Conservation (phyloP, 306 rosid species). For the Lotus japonicus region DNA sequence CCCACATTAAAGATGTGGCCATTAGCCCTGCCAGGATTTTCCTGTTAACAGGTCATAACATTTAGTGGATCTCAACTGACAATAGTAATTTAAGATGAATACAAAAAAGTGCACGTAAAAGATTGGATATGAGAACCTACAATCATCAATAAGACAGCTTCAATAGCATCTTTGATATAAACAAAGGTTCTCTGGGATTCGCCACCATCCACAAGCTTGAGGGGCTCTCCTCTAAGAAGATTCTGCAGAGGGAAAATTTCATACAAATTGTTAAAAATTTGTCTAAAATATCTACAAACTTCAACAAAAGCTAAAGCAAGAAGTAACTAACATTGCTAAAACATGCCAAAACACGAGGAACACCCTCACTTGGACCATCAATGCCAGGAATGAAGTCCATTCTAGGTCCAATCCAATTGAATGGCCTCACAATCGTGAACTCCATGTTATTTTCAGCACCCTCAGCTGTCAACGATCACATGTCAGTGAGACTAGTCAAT, state of each 20-base stretch:
- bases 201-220: constrained; percentile 98
- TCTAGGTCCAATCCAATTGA: constrained; percentile 97
- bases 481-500: background rate
- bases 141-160: constrained; percentile 92
- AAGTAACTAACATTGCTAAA: constrained; percentile 64
- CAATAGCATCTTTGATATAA: constrained; percentile 96
- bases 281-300: background rate
- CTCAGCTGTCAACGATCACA: constrained; percentile 56
- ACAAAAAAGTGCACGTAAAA: background rate
- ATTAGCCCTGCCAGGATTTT: constrained; percentile 90
- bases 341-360: constrained; percentile 96
- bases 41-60: constrained; percentile 42
- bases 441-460: constrained; percentile 95
- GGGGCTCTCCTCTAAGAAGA: constrained; percentile 90
- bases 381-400: constrained; percentile 99
- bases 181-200: constrained; percentile 92
- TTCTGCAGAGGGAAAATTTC: constrained; percentile 42
- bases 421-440: constrained; percentile 91
- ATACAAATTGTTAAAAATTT: background rate
- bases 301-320: background rate
- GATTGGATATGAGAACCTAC: constrained; percentile 32
- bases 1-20: constrained; percentile 94
- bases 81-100: background rate
- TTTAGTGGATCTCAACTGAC: background rate
- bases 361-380: constrained; percentile 99